Percentiles rank a stretch among this genome's conserved stretches.
phyloP scores from a whole-genome alignment of 2,329 filamentous ascomycete species.

The Rutstroemia sp. region DNA sequence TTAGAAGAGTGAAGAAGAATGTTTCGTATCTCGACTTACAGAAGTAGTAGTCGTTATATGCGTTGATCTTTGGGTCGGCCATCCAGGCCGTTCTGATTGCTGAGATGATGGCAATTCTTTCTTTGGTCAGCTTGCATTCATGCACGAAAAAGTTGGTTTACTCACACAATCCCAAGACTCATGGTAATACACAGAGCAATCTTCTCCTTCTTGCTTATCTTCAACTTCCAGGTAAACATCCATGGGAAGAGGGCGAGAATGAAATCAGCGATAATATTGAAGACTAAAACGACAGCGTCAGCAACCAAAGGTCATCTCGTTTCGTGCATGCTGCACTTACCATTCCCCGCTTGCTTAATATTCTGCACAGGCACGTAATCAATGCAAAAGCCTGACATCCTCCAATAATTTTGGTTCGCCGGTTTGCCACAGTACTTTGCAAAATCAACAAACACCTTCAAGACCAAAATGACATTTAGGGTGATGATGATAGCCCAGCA shows the following conservation, averaged over 20 bases:
- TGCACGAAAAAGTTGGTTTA: background rate
- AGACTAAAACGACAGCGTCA: constrained; percentile 32
- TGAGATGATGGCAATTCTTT: constrained; percentile 39
- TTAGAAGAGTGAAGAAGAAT: background rate
- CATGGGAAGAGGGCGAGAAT: constrained; percentile 43
- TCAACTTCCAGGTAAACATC: constrained; percentile 40
- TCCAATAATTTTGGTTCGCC: constrained; percentile 40
- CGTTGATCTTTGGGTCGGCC: constrained; percentile 34
- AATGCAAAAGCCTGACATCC: constrained; percentile 38
- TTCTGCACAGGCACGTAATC: constrained; percentile 32
- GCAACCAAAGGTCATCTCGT: constrained; percentile 4
- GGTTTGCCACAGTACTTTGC: constrained; percentile 37
- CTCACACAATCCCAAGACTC: constrained; percentile 42
- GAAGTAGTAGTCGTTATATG: constrained; percentile 39
- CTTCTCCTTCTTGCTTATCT: constrained; percentile 42
- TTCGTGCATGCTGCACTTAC: constrained; percentile 27
- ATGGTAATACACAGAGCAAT: constrained; percentile 42
- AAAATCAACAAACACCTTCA: constrained; percentile 43
- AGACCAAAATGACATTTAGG: constrained; percentile 42
- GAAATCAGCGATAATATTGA: constrained; percentile 48
- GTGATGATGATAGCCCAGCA: constrained; percentile 42
- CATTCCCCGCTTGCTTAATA: constrained; percentile 44
- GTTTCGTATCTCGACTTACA: constrained; percentile 21
- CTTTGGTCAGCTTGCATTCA: background rate
- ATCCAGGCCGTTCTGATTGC: constrained; percentile 43